Evolutionary conservation across 805 yeast genomes (phyloP).

Genomic region (Soucietia sequanensis): DNA sequence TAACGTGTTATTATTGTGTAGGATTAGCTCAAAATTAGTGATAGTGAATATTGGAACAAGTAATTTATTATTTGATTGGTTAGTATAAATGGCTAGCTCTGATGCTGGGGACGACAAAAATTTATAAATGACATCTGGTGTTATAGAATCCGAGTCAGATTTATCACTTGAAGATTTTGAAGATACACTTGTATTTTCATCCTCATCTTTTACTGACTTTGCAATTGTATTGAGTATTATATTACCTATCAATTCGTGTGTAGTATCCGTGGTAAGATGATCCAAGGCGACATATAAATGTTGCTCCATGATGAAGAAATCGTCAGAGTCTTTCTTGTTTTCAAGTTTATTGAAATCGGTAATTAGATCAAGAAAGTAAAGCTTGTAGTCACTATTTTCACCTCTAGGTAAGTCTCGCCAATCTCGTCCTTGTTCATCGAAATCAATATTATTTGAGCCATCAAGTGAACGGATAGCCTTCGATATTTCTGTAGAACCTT

Average conservation of each 20-base stretch:
- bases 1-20: conserved; percentile 50
- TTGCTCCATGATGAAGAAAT: conserved; percentile 26
- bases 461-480: conserved; percentile 19
- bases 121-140: conserved; percentile 53
- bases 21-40: conserved; percentile 49
- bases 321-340: conserved; percentile 19
- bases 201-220: conserved; percentile 47
- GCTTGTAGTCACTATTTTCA: conserved; percentile 36
- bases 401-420: conserved; percentile 75
- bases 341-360: conserved; percentile 14
- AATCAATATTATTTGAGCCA: conserved; percentile 33
- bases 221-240: conserved; percentile 50
- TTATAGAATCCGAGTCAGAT: conserved; percentile 26
- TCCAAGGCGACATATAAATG: conserved; percentile 22
- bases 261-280: conserved; percentile 19
- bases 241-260: conserved; percentile 32
- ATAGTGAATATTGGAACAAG: conserved; percentile 30
- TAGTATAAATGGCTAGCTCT: conserved; percentile 19
- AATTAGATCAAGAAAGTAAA: conserved; percentile 16
- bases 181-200: no score
- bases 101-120: conserved; percentile 38
- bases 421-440: conserved; percentile 62
- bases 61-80: conserved; percentile 25
- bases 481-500: conserved; percentile 1
- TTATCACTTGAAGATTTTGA: no score